Evolutionary conservation across 2,329 filamentous ascomycete species (phyloP).

Genomic region (Phialophora expanda): DNA sequence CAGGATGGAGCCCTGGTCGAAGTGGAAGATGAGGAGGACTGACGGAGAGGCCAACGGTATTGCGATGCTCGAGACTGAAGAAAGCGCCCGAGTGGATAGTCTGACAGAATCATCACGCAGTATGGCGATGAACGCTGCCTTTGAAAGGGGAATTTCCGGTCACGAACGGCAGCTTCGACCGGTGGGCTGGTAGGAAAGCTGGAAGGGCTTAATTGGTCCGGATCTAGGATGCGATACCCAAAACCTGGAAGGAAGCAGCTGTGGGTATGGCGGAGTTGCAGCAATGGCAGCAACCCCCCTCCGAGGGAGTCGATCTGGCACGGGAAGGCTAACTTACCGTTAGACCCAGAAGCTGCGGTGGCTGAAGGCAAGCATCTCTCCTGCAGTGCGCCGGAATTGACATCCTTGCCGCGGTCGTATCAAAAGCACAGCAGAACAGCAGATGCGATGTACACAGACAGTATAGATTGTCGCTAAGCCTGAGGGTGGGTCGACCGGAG

Average conservation of each 20-base stretch:
- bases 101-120: slow-evolving; percentile 11
- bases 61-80: slow-evolving; percentile 12
- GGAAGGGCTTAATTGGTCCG: slow-evolving; percentile 26
- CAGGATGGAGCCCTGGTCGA: slow-evolving; percentile 20
- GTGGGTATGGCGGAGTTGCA: slow-evolving; percentile 23
- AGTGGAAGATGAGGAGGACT: slow-evolving; percentile 25
- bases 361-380: slow-evolving; percentile 15
- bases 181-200: slow-evolving; percentile 8
- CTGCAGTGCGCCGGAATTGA: not conserved
- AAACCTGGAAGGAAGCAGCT: slow-evolving; percentile 23
- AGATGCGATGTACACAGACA: not conserved
- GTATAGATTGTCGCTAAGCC: slow-evolving; percentile 8
- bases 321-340: slow-evolving; percentile 11
- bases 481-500: slow-evolving; percentile 8
- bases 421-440: slow-evolving; percentile 11
- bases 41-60: slow-evolving; percentile 22
- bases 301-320: not conserved
- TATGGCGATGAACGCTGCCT: not conserved
- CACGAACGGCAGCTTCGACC: slow-evolving; percentile 8
- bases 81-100: slow-evolving; percentile 18
- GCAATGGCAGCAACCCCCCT: not conserved
- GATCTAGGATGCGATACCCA: slow-evolving; percentile 28
- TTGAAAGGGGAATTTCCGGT: slow-evolving; percentile 14
- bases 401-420: not conserved
- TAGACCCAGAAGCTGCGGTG: slow-evolving; percentile 9